Evolutionary conservation across 2,329 filamentous ascomycete species (phyloP), one percentile per base, ranked within the genome.

Genomic region (Aureobasidium zeae): DNA sequence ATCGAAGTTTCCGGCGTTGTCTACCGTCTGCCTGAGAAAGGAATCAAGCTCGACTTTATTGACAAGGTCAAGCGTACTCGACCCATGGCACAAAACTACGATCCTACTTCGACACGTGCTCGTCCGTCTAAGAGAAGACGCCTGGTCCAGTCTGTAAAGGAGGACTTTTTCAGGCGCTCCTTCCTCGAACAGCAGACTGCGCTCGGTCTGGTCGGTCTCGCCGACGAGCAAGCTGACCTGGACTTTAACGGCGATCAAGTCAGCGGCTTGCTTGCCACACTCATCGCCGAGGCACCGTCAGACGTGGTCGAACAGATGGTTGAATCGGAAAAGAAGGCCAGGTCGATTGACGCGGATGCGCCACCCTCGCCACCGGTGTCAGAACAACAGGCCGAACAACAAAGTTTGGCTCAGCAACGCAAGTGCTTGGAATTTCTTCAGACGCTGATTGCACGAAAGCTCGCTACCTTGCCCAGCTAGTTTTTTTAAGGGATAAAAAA

Each of bases 161-260:
- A 42, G 11, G 33, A 67, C 49, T 63, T 68, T 53, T 65, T 55
- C 50, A 60, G 63, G 43, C 67, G 64, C 37, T 67, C 63, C n/a
- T 62, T 83, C 15, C 69, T 73, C 41, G 76, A 83, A 58, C 73
- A 81, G 55, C 79, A 83, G 56, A 72, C 77, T 31, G 79, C 78
- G 4, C 68, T 85, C 48, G 78, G 76, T 48, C 67, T 86, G 22
- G 68, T 73, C 32, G 71, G 74, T 49, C 65, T 85, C 26, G 66
- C 70, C 35, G 68, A 67, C 44, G 68, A 69, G 51, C 66, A 70
- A 49, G 62, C 63, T 42, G 67, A 71, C 17, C 65, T 74, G 37
- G 65, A 68, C 22, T 57, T 79, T 37, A 64, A 57, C 46, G 55
- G 58, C 33, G 59, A 70, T 46, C 66, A 67, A 37, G 57, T 70